phyloP scores from a whole-genome alignment of 2,329 filamentous ascomycete species.

The Diaporthe citriasiana region DNA sequence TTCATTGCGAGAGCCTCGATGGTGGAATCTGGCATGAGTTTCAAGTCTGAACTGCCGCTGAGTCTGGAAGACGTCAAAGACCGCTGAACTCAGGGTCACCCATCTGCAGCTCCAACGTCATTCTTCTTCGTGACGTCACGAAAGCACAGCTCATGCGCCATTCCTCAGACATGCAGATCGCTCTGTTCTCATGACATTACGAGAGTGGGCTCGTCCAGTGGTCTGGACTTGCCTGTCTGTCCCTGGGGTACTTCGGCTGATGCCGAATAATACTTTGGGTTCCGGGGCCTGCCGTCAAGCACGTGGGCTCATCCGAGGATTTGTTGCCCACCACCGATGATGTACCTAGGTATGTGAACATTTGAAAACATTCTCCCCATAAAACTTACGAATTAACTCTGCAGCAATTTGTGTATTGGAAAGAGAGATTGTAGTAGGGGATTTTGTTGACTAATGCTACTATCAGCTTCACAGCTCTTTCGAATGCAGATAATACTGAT shows the following conservation, averaged over 20 bases:
- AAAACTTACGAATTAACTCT: too few species aligned
- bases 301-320: not conserved
- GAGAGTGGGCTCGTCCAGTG: not conserved
- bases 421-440: not conserved
- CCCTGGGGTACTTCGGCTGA: not conserved
- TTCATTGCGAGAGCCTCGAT: conserved; percentile 40
- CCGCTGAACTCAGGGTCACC: not conserved
- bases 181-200: too few species aligned
- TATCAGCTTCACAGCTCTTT: not conserved
- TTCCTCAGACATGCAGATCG: not conserved
- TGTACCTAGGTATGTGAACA: too few species aligned
- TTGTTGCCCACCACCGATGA: not conserved
- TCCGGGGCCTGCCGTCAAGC: not conserved
- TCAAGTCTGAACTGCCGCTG: not conserved
- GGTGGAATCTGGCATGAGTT: not conserved
- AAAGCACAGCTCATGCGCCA: conserved; percentile 17
- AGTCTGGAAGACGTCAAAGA: not conserved
- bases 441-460: not conserved
- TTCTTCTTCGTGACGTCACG: conserved; percentile 28
- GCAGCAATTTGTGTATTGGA: not conserved
- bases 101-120: conserved; percentile 9
- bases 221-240: not conserved
- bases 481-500: not conserved
- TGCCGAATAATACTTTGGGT: too few species aligned
- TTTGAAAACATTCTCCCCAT: not conserved